Percentiles rank a stretch among this genome's conserved stretches.
Evolutionary conservation across 257 asterid genomes (phyloP).

Genomic region (Fraxinus excelsior): DNA sequence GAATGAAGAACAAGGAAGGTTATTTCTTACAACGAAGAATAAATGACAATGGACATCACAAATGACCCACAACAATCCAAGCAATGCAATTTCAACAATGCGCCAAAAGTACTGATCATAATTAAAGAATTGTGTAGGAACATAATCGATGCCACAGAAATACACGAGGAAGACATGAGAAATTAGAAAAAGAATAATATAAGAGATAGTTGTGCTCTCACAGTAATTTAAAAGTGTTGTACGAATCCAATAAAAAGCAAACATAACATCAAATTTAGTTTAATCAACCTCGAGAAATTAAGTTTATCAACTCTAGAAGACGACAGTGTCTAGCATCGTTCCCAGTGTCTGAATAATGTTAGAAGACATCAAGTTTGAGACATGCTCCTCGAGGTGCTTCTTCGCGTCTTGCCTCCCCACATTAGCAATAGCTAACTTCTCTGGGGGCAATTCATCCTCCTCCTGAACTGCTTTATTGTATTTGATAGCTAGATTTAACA

Average conservation of each 20-base stretch:
- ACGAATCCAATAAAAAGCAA: not conserved
- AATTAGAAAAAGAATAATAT: conserved; percentile 6
- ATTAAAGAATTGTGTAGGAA: too few relatives aligned
- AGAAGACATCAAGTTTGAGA: conserved; percentile 38
- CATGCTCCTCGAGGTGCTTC: conserved; percentile 76
- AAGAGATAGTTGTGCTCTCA: not conserved
- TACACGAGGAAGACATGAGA: conserved; percentile 8
- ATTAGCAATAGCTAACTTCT: conserved; percentile 68
- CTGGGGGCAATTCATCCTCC: conserved; percentile 57
- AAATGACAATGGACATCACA: too few relatives aligned
- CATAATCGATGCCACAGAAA: too few relatives aligned
- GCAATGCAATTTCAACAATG: too few relatives aligned
- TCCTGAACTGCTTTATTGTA: conserved; percentile 57
- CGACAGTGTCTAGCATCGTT: too few relatives aligned
- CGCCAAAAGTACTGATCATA: too few relatives aligned
- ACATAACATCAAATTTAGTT: not conserved
- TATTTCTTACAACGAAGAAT: too few relatives aligned
- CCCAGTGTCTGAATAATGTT: too few relatives aligned
- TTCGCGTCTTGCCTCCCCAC: conserved; percentile 60
- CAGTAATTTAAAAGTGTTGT: not conserved
- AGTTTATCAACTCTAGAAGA: too few relatives aligned
- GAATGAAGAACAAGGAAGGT: too few relatives aligned
- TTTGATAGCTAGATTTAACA: conserved; percentile 48
- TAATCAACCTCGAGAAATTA: not conserved
- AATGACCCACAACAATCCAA: too few relatives aligned